Conservation (phyloP, 257 asterid genomes). For the Solanum piurae region DNA sequence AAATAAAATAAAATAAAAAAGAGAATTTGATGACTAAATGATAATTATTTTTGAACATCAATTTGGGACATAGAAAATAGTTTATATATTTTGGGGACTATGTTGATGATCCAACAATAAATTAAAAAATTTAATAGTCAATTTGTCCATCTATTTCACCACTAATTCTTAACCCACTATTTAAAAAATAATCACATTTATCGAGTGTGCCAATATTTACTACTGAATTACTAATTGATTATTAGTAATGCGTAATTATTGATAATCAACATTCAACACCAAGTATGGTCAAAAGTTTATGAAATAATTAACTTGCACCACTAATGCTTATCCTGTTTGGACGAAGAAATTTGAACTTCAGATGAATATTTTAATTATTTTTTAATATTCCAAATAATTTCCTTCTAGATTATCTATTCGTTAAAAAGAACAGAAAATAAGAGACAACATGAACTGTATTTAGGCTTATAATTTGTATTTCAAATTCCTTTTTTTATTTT, state of each 20-base stretch:
- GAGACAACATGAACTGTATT: not conserved
- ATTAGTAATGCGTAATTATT: not conserved
- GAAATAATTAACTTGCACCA: not conserved
- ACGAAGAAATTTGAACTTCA: not conserved
- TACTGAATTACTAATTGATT: not conserved
- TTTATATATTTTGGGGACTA: not conserved
- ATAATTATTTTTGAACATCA: not conserved
- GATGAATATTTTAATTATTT: not conserved
- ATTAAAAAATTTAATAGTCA: not conserved
- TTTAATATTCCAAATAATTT: not conserved
- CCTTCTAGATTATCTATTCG: not conserved
- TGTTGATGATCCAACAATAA: not conserved
- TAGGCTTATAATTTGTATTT: not conserved
- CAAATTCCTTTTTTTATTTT: not conserved
- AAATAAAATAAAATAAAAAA: not conserved
- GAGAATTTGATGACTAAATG: not conserved
- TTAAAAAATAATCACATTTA: not conserved
- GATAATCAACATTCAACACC: not conserved
- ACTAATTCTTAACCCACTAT: not conserved
- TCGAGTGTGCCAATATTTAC: not conserved
- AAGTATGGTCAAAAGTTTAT: not conserved
- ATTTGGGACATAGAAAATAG: not conserved
- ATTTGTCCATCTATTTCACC: not conserved
- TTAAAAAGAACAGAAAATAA: not conserved
- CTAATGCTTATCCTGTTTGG: not conserved